Percentiles rank a stretch among this genome's conserved stretches.
Conservation (phyloP, 2,329 filamentous ascomycete species). For the Talaromyces atroroseus region DNA sequence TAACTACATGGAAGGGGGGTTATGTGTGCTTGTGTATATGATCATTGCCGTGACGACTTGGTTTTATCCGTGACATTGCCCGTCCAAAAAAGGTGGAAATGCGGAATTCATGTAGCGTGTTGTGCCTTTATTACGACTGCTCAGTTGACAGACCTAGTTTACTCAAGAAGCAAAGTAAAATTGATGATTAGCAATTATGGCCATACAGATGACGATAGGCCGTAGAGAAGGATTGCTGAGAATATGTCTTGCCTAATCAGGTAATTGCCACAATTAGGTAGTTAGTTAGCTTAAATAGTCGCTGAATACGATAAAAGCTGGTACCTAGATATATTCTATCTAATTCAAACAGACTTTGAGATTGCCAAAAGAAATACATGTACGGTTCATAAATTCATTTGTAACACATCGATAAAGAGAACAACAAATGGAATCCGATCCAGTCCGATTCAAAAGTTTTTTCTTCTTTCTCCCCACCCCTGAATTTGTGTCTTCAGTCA, state of each 20-base stretch:
- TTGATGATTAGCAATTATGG: neutral
- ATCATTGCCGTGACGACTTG: constrained; percentile 58
- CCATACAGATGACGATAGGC: neutral
- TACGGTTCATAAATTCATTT: neutral
- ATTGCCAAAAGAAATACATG: constrained; percentile 11
- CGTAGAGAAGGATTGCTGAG: neutral
- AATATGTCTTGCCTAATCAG: neutral
- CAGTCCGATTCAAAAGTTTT: neutral
- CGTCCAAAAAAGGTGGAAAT: neutral
- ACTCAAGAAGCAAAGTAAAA: neutral
- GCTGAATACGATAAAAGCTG: neutral
- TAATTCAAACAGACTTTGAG: neutral
- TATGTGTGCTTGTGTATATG: constrained; percentile 64
- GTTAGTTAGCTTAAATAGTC: neutral
- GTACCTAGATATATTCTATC: neutral
- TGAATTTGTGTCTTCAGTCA: neutral
- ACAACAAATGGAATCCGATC: neutral
- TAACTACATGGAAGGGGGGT: constrained; percentile 80
- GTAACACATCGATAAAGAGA: neutral
- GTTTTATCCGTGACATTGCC: constrained; percentile 49
- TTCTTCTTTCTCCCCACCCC: neutral
- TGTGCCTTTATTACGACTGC: neutral
- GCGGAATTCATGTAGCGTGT: too few relatives aligned
- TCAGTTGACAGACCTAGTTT: neutral
- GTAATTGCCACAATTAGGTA: neutral